Percentiles rank a stretch among this genome's conserved stretches.
Conservation (phyloP, 208 protist genomes). For the Plasmodiophora brassicae region DNA sequence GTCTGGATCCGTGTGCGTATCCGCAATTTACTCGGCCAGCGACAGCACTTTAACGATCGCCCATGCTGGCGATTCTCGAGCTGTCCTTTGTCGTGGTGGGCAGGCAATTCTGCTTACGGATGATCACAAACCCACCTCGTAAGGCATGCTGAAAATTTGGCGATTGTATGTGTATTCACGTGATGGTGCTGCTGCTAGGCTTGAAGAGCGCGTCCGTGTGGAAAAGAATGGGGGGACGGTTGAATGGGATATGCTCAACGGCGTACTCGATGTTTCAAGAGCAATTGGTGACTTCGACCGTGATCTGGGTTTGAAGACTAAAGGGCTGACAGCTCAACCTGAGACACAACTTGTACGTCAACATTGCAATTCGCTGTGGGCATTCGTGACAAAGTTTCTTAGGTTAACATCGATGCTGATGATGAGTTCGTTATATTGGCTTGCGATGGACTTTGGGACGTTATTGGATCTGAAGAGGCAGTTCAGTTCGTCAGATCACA, state of each 20-base stretch:
- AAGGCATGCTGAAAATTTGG: not conserved
- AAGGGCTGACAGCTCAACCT: not conserved
- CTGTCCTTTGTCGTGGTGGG: slow-evolving; percentile 51
- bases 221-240: slow-evolving; percentile 22
- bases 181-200: not conserved
- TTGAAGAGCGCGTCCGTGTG: slow-evolving; percentile 9
- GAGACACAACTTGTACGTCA: not conserved
- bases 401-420: not conserved
- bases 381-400: not conserved
- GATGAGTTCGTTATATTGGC: slow-evolving; percentile 45
- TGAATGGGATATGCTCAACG: slow-evolving; percentile 42
- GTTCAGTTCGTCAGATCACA: slow-evolving; percentile 34
- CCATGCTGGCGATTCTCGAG: slow-evolving; percentile 52
- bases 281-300: slow-evolving; percentile 47
- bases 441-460: slow-evolving; percentile 51
- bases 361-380: not conserved
- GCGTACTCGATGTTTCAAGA: slow-evolving; percentile 37
- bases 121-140: slow-evolving; percentile 50
- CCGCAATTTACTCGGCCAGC: not conserved
- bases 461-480: slow-evolving; percentile 11
- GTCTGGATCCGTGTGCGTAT: slow-evolving; percentile 16
- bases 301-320: not conserved
- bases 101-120: slow-evolving; percentile 35
- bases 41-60: slow-evolving; percentile 33
- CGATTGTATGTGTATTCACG: not conserved